Evolutionary conservation across 2,329 filamentous ascomycete genomes (phyloP), one percentile per base, ranked within the genome.

Genomic region (Metarhizium humberi): DNA sequence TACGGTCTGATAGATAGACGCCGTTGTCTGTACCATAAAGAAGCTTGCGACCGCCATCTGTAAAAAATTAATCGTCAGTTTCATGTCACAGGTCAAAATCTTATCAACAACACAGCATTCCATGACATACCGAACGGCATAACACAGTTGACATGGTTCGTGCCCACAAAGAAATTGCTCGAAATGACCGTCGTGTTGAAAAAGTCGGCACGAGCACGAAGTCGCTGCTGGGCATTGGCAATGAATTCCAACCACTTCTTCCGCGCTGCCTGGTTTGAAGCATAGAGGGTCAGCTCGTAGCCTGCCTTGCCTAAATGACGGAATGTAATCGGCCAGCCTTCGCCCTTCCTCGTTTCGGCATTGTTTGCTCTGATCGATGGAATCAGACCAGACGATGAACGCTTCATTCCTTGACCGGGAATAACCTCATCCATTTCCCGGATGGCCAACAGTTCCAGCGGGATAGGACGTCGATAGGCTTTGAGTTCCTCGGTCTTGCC

Each of bases 181-280:
- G 82, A 85, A 46, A 86, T 75, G 47, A 78, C 71, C 3, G 76
- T 82, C 29, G 87, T 82, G 64, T 89, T 92, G 75, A 97, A 95
- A 78, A 95, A 97, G 63, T 91, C 86, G 57, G 94, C 90, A 58
- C 90, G 90, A 32, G 92, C 87, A 60, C 91, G 84, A 56, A 99
- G 78, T 59, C 88, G 88, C 64, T 89, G 85, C 70, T 99, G 95
- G 61, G 96, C 91, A 51, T 85, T 81, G 65, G 96, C 90, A 63
- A 99, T 96, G 66, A 90, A 86, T 73, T 99, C 92, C 68, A 99
- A 90, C 87, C 94, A 99, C 72, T 97, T 99, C 69, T 92, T 90
- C 56, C 94, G 82, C 30, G 90, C 89, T 8, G 90, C 87, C 62
- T 90, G 86, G 57, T 90, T 95, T 10, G 87, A 85, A 50, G 91